phyloP scores from a whole-genome alignment of 306 rosid genomes.

The Casuarina cunninghamiana region DNA sequence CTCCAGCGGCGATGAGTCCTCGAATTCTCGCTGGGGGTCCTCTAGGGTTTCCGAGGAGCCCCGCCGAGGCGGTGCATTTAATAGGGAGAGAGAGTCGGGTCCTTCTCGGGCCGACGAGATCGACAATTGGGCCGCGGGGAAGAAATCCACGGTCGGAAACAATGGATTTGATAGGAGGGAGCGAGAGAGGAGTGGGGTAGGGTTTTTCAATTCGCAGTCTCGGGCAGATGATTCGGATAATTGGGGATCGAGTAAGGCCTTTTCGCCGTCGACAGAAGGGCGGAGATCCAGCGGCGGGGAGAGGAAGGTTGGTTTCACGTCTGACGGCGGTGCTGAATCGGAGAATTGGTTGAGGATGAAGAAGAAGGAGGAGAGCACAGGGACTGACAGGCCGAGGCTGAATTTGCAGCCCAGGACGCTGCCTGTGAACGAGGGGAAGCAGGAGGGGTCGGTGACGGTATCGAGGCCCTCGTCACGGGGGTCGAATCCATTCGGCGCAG shows the following conservation, averaged over 20 bases:
- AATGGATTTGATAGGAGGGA: slow-evolving; percentile 63
- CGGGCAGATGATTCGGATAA: slow-evolving; percentile 86
- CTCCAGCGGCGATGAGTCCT: slow-evolving; percentile 50
- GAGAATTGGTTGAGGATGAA: slow-evolving; percentile 61
- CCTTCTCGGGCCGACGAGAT: slow-evolving; percentile 87
- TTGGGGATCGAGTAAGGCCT: slow-evolving; percentile 76
- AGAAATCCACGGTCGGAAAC: slow-evolving; percentile 52
- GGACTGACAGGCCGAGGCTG: slow-evolving; percentile 68
- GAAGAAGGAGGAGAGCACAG: slow-evolving; percentile 43
- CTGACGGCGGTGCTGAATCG: slow-evolving; percentile 62
- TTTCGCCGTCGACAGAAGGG: slow-evolving; percentile 49
- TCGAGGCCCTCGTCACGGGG: slow-evolving; percentile 49
- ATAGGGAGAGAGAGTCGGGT: slow-evolving; percentile 61
- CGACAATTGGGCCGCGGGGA: slow-evolving; percentile 80
- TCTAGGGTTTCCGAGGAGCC: slow-evolving; percentile 67
- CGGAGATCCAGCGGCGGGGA: slow-evolving; percentile 59
- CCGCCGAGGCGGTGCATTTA: slow-evolving; percentile 46
- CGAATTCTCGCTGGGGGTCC: slow-evolving; percentile 70
- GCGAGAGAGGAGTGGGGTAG: slow-evolving; percentile 49
- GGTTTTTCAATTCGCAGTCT: slow-evolving; percentile 75
- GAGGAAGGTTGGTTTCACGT: slow-evolving; percentile 55
- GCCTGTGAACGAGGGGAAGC: slow-evolving; percentile 45
- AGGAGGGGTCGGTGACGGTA: slow-evolving; percentile 37
- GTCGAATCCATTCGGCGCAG: slow-evolving; percentile 73
- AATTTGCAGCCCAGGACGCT: slow-evolving; percentile 69